Evolutionary conservation across 208 protist species (phyloP).

Genomic region (Sergeia podlipaevii): DNA sequence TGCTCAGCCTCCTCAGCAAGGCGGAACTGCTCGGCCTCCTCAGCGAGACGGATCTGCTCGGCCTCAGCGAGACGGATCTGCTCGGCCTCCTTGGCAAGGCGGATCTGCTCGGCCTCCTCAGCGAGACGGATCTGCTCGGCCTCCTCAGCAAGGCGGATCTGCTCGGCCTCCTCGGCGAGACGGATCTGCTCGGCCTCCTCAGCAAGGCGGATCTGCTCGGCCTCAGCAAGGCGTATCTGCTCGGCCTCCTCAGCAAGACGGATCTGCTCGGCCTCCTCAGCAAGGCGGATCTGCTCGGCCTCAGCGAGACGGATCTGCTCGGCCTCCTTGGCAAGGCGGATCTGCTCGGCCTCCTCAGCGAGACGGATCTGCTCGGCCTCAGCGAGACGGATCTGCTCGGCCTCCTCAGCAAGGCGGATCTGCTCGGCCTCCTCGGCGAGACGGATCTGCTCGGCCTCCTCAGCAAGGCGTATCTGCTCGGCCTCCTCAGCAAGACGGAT

Average conservation of each 20-base stretch:
- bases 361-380: slow-evolving; percentile 1
- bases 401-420: not conserved
- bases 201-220: slow-evolving; percentile 10
- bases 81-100: slow-evolving; percentile 14
- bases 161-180: not conserved
- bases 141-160: not conserved
- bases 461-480: not conserved
- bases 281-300: not conserved
- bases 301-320: not conserved
- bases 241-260: slow-evolving; percentile 15
- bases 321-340: slow-evolving; percentile 1
- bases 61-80: slow-evolving; percentile 12
- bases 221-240: slow-evolving; percentile 6
- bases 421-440: slow-evolving; percentile 18
- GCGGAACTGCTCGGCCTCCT: not conserved
- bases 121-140: slow-evolving; percentile 8
- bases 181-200: not conserved
- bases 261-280: slow-evolving; percentile 5
- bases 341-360: slow-evolving; percentile 5
- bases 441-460: slow-evolving; percentile 8
- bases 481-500: slow-evolving; percentile 9
- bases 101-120: slow-evolving; percentile 3
- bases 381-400: slow-evolving; percentile 6
- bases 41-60: slow-evolving; percentile 6
- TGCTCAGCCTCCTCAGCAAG: slow-evolving; percentile 15